Evolutionary conservation across 164 flowering plant genomes (phyloP).

Genomic region (Magnolia officinalis): DNA sequence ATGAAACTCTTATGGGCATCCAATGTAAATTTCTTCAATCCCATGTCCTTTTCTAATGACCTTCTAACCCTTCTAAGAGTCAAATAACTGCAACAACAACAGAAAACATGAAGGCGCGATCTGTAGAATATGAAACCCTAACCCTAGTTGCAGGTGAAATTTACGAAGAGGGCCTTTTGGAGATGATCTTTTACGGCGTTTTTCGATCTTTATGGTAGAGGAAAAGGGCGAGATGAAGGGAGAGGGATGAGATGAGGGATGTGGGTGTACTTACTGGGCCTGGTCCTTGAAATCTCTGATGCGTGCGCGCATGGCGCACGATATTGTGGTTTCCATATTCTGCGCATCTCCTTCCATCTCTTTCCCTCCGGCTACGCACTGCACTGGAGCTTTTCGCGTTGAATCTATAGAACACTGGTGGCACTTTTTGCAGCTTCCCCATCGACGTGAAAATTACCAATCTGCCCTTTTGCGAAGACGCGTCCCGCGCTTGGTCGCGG

Average conservation of each 20-base stretch:
- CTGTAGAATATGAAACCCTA: neutral
- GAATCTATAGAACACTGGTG: too few relatives aligned
- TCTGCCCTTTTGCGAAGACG: too few relatives aligned
- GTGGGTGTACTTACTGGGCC: constrained; percentile 42
- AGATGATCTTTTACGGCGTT: too few relatives aligned
- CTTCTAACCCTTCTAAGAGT: constrained; percentile 70
- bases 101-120: neutral
- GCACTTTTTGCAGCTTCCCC: too few relatives aligned
- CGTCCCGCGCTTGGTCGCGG: too few relatives aligned
- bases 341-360: constrained; percentile 9
- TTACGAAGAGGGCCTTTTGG: too few relatives aligned
- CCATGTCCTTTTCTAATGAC: constrained; percentile 73
- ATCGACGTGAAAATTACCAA: too few relatives aligned
- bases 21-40: constrained; percentile 54
- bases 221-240: neutral
- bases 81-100: constrained; percentile 49
- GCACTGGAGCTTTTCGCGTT: too few relatives aligned
- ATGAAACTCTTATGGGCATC: constrained; percentile 75
- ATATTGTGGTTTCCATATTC: constrained; percentile 38
- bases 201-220: neutral
- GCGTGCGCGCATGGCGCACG: constrained; percentile 44
- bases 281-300: constrained; percentile 47
- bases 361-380: too few relatives aligned
- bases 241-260: neutral
- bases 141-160: neutral